These are phyloP conservation scores for Taxillus chinensis DNA, from an alignment of 164 flowering plant species.

Conservation along the genomic window DNA sequence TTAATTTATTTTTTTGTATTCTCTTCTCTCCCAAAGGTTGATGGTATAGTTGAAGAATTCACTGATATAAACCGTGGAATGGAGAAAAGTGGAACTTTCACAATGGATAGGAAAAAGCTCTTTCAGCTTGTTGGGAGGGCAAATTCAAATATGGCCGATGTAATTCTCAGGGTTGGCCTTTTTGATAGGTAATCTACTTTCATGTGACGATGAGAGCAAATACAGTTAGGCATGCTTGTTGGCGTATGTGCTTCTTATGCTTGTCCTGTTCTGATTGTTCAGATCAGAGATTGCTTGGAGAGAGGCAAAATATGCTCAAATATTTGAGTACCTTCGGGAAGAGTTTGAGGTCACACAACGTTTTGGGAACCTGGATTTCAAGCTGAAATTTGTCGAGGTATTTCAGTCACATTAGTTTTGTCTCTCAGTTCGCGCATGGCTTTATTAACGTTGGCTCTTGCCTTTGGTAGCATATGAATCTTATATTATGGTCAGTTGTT, in stretches of 20 bases:
- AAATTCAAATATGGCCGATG: conserved; percentile 81
- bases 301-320: conserved; percentile 80
- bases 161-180: conserved; percentile 82
- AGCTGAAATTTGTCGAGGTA: conserved; percentile 91
- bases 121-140: conserved; percentile 90
- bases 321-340: conserved; percentile 78
- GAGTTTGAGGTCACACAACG: conserved; percentile 87
- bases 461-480: no score
- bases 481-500: no score
- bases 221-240: neutral
- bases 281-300: conserved; percentile 98
- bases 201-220: neutral
- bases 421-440: no score
- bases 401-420: neutral
- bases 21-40: conserved; percentile 35
- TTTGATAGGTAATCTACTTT: conserved; percentile 59
- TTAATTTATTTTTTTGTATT: neutral
- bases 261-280: conserved; percentile 5
- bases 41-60: conserved; percentile 76
- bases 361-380: conserved; percentile 75
- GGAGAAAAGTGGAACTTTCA: conserved; percentile 84
- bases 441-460: no score
- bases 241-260: neutral
- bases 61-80: conserved; percentile 73
- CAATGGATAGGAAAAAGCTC: conserved; percentile 73